Base-by-base conservation (phyloP, 2,329 filamentous ascomycete genomes). In the Mariannaea sp. region DNA sequence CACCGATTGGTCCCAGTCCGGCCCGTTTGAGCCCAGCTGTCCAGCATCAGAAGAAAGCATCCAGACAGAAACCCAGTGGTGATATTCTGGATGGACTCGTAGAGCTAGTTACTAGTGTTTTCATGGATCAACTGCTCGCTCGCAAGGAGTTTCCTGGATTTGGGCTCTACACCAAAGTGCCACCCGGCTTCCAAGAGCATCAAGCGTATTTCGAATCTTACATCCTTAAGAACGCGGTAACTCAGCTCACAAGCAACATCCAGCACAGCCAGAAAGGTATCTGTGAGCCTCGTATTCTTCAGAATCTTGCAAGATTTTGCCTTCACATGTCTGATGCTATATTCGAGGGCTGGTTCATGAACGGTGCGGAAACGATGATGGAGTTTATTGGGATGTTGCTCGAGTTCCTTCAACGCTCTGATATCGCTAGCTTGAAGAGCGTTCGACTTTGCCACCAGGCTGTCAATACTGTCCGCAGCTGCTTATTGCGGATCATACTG, bases 181-280 rank as follows among this genome's bases (percentile, higher is more conserved):
- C 95, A 1, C 91, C 94, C 1, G 92, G 93, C 0, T 96, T 96
- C 65, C 85, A 93, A 61, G 94, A 97, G 68, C 92, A 97, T 62
- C 92, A 97, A 65, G 91, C 92, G 0, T 96, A 92, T 69, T 97
- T 99, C 61, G 91, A 96, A 68, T 96, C 94, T 0, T 97, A 92
- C 67, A 77, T 97, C 3, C 76, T 97, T 16, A 84, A 86, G 22
- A 88, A 87, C 59, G 85, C 89, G 0, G 81, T 97, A 39, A 81
- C 85, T 3, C 84, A 88, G 24, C 74, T 96, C 13, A 83, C 83
- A 27, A 88, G 82, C 52, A 79, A 84, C 17, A 80, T 97, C 7
- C 84, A 90, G 55, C 73, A 87, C 2, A 83, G 92, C 58, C 85
- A 89, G 64, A 85, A 86, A 49, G 75, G 87, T 0, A 78, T 97